Percentiles rank a stretch among this genome's conserved stretches.
Evolutionary conservation across 768 basidiomycete species (phyloP).

Genomic region (Roridomyces roridus): DNA sequence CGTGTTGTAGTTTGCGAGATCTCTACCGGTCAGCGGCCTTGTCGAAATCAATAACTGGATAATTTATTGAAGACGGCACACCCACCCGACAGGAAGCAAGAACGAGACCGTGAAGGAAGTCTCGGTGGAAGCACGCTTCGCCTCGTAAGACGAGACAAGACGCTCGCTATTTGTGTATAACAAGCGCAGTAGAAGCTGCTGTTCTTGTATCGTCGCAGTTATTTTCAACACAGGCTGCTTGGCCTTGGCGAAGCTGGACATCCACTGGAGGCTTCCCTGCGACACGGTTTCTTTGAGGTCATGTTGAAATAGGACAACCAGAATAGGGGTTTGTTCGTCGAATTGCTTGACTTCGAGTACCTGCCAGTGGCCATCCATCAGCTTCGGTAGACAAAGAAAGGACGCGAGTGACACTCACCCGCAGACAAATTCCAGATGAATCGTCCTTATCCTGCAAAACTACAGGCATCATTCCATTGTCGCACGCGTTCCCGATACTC

Average conservation of each 20-base stretch:
- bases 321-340: slow-evolving; percentile 8
- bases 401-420: too few relatives aligned
- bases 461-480: slow-evolving; percentile 1
- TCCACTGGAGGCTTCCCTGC: slow-evolving; percentile 6
- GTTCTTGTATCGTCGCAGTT: slow-evolving; percentile 20
- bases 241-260: neutral
- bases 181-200: slow-evolving; percentile 21
- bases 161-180: slow-evolving; percentile 21
- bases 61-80: neutral
- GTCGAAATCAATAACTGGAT: neutral
- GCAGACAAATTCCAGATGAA: slow-evolving; percentile 13
- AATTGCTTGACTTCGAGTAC: slow-evolving; percentile 12
- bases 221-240: neutral
- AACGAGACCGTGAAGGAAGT: slow-evolving; percentile 16
- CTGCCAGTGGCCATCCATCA: neutral
- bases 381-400: too few relatives aligned
- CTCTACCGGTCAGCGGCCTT: slow-evolving; percentile 13
- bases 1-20: slow-evolving; percentile 16
- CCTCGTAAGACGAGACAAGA: slow-evolving; percentile 7
- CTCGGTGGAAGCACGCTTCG: slow-evolving; percentile 18
- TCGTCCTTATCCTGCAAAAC: slow-evolving; percentile 3
- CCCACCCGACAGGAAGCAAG: slow-evolving; percentile 24
- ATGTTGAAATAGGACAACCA: slow-evolving; percentile 6
- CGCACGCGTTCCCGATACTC: slow-evolving; percentile 12
- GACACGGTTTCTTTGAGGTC: slow-evolving; percentile 4